Evolutionary conservation across 371 early-diverging fungal species (phyloP), one percentile per base, ranked within the genome.

Genomic region (Mucor mucedo): DNA sequence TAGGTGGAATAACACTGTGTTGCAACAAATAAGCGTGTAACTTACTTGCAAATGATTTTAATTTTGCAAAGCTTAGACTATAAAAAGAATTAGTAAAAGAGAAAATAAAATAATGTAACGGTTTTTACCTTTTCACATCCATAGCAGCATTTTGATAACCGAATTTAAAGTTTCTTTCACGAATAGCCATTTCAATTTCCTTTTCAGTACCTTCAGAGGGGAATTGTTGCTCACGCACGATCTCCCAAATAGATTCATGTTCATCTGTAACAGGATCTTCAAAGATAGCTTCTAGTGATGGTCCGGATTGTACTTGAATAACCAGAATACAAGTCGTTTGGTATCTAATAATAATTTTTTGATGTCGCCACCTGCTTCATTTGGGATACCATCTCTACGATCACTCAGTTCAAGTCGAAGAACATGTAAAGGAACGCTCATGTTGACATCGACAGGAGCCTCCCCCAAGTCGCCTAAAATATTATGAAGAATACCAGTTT

Each of bases 291-390:
- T 93, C 84, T 33, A 99, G 75, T 52, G 85, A 89, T 40, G 76
- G 73, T 3, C 98, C 98, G 8, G 87, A 81, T 68, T 97, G 94
- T 11, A 96, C 85, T 30, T 89, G 88, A 60, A 98, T 84, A 14
- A 97, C 89, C 39, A 88, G 79, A 42, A 95, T 77, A 97, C 85
- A 50, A 91, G 81, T 11, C 96, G 91, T 76, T 98, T 99, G 32
- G 98, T 93, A 71, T 96, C 96, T n/a, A 89, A 81, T 52, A 95
- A 84, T n/a, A 97, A 75, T 16, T 91, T 88, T 57, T 90, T 88
- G 30, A 87, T 66, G 5, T 66, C 60, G 6, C 84, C 82, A 47
- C 82, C 77, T 1, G 84, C 73, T 60, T 92, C 93, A 50, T 87
- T 85, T 54, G 83, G 78, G 50, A 76, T 77, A 30, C 68, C 77